phyloP scores from a whole-genome alignment of 2,329 filamentous ascomycete species.

The Graphiopsis chlorocephala region DNA sequence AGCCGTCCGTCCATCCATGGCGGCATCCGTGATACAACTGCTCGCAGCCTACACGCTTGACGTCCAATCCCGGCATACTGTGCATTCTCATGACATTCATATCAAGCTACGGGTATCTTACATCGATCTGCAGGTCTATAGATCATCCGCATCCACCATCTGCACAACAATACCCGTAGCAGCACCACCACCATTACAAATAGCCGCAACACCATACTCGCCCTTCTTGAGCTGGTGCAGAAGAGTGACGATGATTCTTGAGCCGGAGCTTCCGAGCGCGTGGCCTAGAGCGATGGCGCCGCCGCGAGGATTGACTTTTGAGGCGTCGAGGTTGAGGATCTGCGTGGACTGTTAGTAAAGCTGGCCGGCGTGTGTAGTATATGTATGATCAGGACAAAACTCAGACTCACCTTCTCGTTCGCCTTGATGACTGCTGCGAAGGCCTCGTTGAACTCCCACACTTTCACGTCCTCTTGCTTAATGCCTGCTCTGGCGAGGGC shows the following conservation, averaged over 20 bases:
- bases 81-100: background rate
- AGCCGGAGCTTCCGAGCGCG: constrained; percentile 88
- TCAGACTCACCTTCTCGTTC: constrained; percentile 72
- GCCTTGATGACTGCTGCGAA: constrained; percentile 95
- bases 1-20: too few species aligned
- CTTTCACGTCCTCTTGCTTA: constrained; percentile 81
- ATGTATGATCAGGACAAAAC: constrained; percentile 13
- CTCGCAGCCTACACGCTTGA: too few species aligned
- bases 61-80: background rate
- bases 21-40: too few species aligned
- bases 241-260: constrained; percentile 83
- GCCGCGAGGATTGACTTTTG: constrained; percentile 81
- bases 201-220: constrained; percentile 92
- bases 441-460: constrained; percentile 99
- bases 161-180: constrained; percentile 91
- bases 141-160: constrained; percentile 55
- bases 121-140: constrained; percentile 22
- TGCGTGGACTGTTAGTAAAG: constrained; percentile 33
- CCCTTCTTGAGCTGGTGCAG: constrained; percentile 88
- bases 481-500: constrained; percentile 87
- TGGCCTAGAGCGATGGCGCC: constrained; percentile 92
- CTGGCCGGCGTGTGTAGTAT: background rate
- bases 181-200: constrained; percentile 94
- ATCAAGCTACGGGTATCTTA: constrained; percentile 1
- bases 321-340: constrained; percentile 77